Conservation (phyloP, 2,329 filamentous ascomycete species). For the Aureobasidium sp. region DNA sequence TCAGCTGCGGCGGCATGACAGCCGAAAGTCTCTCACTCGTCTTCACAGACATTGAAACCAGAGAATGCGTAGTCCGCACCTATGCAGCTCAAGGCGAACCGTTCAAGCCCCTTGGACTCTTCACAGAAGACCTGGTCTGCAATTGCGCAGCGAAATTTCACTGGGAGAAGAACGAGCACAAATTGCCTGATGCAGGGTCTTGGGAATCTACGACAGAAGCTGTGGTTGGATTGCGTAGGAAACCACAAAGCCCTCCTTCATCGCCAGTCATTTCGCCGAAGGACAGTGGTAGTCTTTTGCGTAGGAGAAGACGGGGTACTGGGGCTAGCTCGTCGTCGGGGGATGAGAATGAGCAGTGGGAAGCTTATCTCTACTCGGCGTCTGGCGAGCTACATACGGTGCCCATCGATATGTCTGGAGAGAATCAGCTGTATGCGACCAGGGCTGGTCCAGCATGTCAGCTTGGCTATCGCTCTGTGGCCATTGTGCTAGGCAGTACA, state of each 20-base stretch:
- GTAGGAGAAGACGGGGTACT: conserved; percentile 6
- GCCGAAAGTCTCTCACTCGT: conserved; percentile 56
- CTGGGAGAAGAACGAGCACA: conserved; percentile 43
- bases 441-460: conserved; percentile 4
- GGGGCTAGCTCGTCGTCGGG: neutral
- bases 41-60: conserved; percentile 52
- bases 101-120: conserved; percentile 49
- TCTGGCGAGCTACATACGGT: conserved; percentile 9
- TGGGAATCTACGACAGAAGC: conserved; percentile 57
- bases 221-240: conserved; percentile 51
- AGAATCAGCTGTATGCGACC: conserved; percentile 11
- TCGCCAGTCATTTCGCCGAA: conserved; percentile 12
- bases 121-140: conserved; percentile 20
- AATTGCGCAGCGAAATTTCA: conserved; percentile 28
- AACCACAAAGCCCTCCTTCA: conserved; percentile 18
- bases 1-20: conserved; percentile 5
- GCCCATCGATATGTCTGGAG: conserved; percentile 3
- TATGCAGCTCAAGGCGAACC: conserved; percentile 48
- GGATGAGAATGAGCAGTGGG: conserved; percentile 35
- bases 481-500: conserved; percentile 8
- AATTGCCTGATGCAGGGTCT: conserved; percentile 52
- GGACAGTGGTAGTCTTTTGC: conserved; percentile 11
- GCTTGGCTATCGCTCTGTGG: conserved; percentile 6
- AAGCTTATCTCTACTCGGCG: conserved; percentile 37
- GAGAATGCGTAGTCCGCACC: conserved; percentile 57